Base-by-base conservation (phyloP, 306 rosid genomes). In the Rosa chinensis region DNA sequence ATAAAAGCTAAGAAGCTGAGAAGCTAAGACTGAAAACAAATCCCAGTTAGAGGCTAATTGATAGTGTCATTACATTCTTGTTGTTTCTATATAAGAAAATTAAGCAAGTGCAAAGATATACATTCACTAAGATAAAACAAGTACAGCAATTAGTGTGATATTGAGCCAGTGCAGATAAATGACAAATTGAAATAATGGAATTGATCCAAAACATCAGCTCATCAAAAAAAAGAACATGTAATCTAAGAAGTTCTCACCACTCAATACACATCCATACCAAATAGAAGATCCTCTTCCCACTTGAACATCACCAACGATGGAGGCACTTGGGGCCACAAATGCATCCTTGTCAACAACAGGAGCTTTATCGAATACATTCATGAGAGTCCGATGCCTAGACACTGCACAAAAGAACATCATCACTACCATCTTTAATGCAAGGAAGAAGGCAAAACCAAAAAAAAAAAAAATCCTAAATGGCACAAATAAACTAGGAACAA, bases 191-290 rank as follows among this genome's bases (percentile, higher is more conserved):
- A 66, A 18, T 3, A 49, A 20, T 58, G 25, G 5, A 56, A 40
- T 11, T 20, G 39, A 56, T 55, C 39, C 43, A 2, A 1, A 40
- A 8, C 43, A 59, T 8, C 78, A 74, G 23, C 14, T 74, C 66
- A 37, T 18, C 2, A 49, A 20, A 53, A 37, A 37, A 21, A 7
- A 25, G 21, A 56, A 48, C 1, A 18, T 14, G 5, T 10, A 14
- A 21, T 40, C 14, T 43, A 70, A 23, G 37, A 53, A 59, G 61
- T 45, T 43, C 70, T 73, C 92, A 94, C 96, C 97, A 89, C 99
- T 86, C 79, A 95, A 86, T 75, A 95, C 98, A 78, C 98, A 95
- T 2, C 98, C 98, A 74, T 95, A 95, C 99, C 99, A 95, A 80
- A 95, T 86, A 78, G 98, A 95, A 32, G 97, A 89, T 47, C 85